These are phyloP conservation scores for Haplosporangium sp. DNA, from an alignment of 371 early-diverging fungal species.

Conservation along the genomic window DNA sequence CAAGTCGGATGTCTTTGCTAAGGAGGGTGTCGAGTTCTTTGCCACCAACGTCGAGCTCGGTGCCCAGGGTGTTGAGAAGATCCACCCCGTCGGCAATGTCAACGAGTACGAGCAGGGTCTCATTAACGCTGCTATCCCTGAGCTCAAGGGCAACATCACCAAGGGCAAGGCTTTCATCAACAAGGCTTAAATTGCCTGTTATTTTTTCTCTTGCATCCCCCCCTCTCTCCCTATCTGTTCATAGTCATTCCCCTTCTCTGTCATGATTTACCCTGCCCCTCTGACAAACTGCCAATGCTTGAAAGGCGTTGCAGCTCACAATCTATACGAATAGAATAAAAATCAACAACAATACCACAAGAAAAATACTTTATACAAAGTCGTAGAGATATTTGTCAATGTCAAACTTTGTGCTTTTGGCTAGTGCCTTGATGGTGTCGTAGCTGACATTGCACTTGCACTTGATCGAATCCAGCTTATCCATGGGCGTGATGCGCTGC, in stretches of 20 bases:
- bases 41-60: slow-evolving; percentile 96
- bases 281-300: neutral
- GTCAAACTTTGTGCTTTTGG: slow-evolving; percentile 82
- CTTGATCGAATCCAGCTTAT: slow-evolving; percentile 80
- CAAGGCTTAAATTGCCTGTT: slow-evolving; percentile 39
- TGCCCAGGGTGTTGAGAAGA: slow-evolving; percentile 92
- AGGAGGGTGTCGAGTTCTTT: slow-evolving; percentile 91
- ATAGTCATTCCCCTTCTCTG: slow-evolving; percentile 18
- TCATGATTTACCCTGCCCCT: slow-evolving; percentile 5
- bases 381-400: slow-evolving; percentile 87
- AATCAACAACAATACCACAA: neutral
- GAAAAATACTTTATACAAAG: slow-evolving; percentile 53
- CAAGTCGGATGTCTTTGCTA: slow-evolving; percentile 81
- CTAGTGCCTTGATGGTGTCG: slow-evolving; percentile 75
- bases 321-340: slow-evolving; percentile 27
- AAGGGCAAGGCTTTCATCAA: slow-evolving; percentile 71
- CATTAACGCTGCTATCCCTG: slow-evolving; percentile 86
- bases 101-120: slow-evolving; percentile 93
- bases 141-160: slow-evolving; percentile 94
- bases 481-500: slow-evolving; percentile 73
- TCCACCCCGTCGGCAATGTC: slow-evolving; percentile 89
- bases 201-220: neutral
- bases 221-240: slow-evolving; percentile 19
- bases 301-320: neutral
- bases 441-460: slow-evolving; percentile 90